Evolutionary conservation across 2,329 filamentous ascomycete genomes (phyloP), one percentile per base, ranked within the genome.

Genomic region (Xenoacremonium recifei): DNA sequence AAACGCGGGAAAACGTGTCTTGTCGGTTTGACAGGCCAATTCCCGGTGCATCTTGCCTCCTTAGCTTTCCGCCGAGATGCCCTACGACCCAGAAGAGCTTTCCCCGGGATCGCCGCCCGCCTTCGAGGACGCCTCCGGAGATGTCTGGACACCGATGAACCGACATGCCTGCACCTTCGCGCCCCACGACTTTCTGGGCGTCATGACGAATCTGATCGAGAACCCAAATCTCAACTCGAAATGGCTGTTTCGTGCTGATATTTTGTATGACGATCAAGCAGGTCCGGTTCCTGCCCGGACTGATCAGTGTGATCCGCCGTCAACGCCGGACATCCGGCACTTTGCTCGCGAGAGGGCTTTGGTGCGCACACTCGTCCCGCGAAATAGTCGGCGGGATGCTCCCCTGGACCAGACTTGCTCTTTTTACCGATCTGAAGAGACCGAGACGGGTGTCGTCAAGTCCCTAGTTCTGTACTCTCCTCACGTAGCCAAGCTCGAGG

Each of bases 351-450:
- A 76, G 18, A 82, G 84, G 50, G 81, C 81, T 2, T 73, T 96
- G 16, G 78, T 96, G 6, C 78, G 91, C 45, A 84, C 76, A 47
- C 70, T 96, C 55, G 83, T 96, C 35, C 92, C 92, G 3, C 76
- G 92, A 37, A 96, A 96, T 63, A 80, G 83, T 3, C 75, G 83
- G 40, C 70, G 92, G 19, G 92, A 97, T 63, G 70, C 73, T 16
- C 75, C 85, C 2, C 65, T 96, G 49, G 77, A 89, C 43, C 92
- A 97, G 65, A 95, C 89, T 2, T 95, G 89, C 62, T 76, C 88
- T 41, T 77, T 91, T 48, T 88, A 89, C 62, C 51, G 57, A 44
- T 58, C 62, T 5, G 55, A 57, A 13, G 11, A 37, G 4, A 39
- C 33, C 37, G 49, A 47, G 30, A 58, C 65, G 16, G 56, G 59